These are phyloP conservation scores for Pancytospora philotis DNA, from an alignment of 371 early-diverging fungal genomes.

Conservation along the genomic window DNA sequence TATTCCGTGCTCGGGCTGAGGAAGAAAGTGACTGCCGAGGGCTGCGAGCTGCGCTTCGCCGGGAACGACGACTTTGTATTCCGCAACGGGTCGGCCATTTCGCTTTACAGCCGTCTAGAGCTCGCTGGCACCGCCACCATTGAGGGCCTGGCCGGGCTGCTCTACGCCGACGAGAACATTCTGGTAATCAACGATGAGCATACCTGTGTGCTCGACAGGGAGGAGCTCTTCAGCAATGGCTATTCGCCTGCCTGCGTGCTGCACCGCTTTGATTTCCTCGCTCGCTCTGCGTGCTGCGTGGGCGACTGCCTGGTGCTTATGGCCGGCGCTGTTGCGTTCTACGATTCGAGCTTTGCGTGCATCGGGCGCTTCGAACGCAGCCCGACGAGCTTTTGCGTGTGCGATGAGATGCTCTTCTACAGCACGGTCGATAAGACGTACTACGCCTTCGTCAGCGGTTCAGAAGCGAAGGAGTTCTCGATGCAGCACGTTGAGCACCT, in stretches of 20 bases:
- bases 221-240: not conserved
- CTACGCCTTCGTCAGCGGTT: slow-evolving; percentile 41
- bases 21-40: slow-evolving; percentile 17
- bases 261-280: not conserved
- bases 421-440: slow-evolving; percentile 18
- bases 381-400: not conserved
- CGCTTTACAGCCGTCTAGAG: slow-evolving; percentile 16
- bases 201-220: slow-evolving; percentile 6
- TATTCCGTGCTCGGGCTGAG: slow-evolving; percentile 44
- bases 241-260: no score
- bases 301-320: slow-evolving; percentile 19
- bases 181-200: not conserved
- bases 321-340: slow-evolving; percentile 1
- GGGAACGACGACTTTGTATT: slow-evolving; percentile 29
- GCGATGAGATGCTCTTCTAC: slow-evolving; percentile 36
- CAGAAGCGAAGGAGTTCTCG: slow-evolving; percentile 18
- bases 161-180: slow-evolving; percentile 6
- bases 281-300: not conserved
- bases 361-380: not conserved
- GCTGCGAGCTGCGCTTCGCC: slow-evolving; percentile 32
- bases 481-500: slow-evolving; percentile 9
- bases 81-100: slow-evolving; percentile 14
- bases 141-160: slow-evolving; percentile 9
- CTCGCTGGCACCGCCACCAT: slow-evolving; percentile 2
- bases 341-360: not conserved